Base-by-base conservation (phyloP, 2,329 filamentous ascomycete genomes). In the Aspergillus hiratsukae region DNA sequence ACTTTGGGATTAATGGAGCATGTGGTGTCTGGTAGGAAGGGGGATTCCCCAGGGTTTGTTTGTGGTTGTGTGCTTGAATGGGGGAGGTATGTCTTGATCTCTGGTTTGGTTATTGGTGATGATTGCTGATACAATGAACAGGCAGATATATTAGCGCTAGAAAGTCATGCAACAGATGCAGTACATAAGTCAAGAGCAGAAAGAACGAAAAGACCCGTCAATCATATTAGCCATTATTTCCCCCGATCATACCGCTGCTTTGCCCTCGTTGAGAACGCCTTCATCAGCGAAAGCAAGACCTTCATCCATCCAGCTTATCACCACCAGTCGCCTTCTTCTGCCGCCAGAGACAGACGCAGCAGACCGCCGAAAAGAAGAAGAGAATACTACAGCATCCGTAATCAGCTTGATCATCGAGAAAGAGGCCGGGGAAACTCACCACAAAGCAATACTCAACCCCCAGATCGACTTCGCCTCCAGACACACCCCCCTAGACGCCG, bases 381-480 rank as follows among this genome's bases (percentile, higher is more conserved):
- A 90, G 76, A 46, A 89, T 82, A 71, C 86, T 80, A 53, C 11
- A 52, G 23, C 29, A 19, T 9, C 4, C 14, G 23, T 27, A 9
- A 51, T 52, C 43, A 59, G 40, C 37, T 14, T 35, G 46, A 59
- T 29, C 6, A 10, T 48, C 48, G 3, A 10, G 19, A 53, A 9
- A 23, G 40, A 11, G 25, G 21, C 19, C 21, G 17, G 21, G 8
- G n/a, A 50, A 6, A 78, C 80, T 69, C 69, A 85, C 82, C 82
- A 91, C 51, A 95, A 81, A 4, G 86, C 86, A 72, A 96, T 92
- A 71, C 85, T 84, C 58, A 96, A 75, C 1, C 91, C 91, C 92
- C 91, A 96, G 62, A 94, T 84, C 17, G 88, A 84, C 81, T 96
- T 95, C 72, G 91, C 86, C 78, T 94, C 86, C 67, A 87, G 85